phyloP scores from a whole-genome alignment of 2,329 filamentous ascomycete species.

The Tolypocladium ovalisporum region DNA sequence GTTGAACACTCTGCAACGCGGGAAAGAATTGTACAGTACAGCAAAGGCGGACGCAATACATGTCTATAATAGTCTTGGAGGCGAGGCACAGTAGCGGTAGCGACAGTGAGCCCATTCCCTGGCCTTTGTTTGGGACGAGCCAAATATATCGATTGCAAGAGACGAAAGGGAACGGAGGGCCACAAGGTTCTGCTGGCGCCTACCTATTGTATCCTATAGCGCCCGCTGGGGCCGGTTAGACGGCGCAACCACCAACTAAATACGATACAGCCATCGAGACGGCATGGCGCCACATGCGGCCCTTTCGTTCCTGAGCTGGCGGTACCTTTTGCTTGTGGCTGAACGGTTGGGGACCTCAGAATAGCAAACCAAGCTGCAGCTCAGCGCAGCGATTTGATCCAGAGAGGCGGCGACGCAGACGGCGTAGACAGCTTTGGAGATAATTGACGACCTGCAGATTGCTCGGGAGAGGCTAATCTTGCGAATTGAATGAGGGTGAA shows the following conservation, averaged over 20 bases:
- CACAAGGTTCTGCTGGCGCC: neutral
- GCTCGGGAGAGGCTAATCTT: neutral
- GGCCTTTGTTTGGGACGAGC: neutral
- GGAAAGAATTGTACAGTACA: too few relatives aligned
- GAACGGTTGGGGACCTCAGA: neutral
- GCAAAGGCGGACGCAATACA: too few relatives aligned
- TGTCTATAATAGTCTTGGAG: too few relatives aligned
- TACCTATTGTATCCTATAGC: neutral
- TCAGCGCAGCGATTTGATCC: neutral
- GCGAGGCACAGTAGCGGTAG: neutral
- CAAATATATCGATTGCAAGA: neutral
- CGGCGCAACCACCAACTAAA: neutral
- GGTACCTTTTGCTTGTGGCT: neutral
- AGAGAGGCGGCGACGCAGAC: neutral
- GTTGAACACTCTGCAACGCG: neutral
- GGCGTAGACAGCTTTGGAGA: too few relatives aligned
- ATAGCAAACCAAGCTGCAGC: neutral
- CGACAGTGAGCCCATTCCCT: neutral
- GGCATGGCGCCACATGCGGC: neutral
- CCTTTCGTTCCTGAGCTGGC: neutral
- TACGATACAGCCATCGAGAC: neutral
- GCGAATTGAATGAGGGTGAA: neutral
- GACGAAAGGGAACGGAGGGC: neutral
- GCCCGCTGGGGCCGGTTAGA: neutral
- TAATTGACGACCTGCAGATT: neutral